Conservation (phyloP, 2,329 filamentous ascomycete genomes). For the Trichoderma lentiforme region DNA sequence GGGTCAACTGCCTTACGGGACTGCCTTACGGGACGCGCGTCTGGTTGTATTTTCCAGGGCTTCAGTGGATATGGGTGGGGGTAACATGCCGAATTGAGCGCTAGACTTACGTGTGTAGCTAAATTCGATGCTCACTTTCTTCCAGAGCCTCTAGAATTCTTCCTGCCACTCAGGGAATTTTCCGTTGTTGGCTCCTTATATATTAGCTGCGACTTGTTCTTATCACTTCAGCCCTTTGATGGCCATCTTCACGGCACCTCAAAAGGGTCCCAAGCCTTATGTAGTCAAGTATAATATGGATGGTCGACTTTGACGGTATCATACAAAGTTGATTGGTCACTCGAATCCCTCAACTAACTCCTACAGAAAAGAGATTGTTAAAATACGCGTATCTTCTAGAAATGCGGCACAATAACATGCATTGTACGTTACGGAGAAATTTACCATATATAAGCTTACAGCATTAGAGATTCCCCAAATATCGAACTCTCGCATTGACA, state of each 20-base stretch:
- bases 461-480: background rate
- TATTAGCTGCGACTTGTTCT: background rate
- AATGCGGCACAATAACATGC: background rate
- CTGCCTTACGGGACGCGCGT: background rate
- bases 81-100: background rate
- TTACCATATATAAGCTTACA: background rate
- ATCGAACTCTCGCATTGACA: background rate
- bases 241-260: rapidly evolving
- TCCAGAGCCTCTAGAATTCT: background rate
- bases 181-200: background rate
- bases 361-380: background rate
- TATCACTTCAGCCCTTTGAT: background rate
- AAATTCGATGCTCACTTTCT: background rate
- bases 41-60: background rate
- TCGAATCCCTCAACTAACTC: background rate
- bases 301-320: background rate
- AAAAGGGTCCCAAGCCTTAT: background rate
- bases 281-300: background rate
- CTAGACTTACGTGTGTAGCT: background rate
- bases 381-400: background rate
- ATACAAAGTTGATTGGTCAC: background rate
- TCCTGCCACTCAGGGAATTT: background rate
- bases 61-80: background rate
- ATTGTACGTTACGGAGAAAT: background rate
- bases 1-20: background rate